These are phyloP conservation scores for Exutisphaerella laricina DNA, from an alignment of 2,329 filamentous ascomycete species.

Conservation along the genomic window DNA sequence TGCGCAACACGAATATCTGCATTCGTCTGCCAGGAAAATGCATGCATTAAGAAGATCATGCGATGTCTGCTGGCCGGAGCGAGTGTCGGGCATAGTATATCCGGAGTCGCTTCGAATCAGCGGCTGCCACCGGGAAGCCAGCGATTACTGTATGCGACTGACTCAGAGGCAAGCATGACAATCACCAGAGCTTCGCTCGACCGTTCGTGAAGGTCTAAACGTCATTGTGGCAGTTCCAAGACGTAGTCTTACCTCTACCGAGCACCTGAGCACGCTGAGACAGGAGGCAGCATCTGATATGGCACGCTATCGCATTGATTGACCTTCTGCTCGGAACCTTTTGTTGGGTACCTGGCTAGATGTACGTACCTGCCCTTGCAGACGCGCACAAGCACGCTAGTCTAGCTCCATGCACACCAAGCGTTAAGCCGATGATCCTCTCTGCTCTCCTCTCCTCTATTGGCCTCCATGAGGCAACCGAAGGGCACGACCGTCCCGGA, in stretches of 20 bases:
- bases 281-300: too few species aligned
- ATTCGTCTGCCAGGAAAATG: slow-evolving; percentile 1
- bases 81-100: not conserved
- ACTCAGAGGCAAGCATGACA: slow-evolving; percentile 1
- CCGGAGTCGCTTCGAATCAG: not conserved
- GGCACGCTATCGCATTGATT: too few species aligned
- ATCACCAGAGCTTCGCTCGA: not conserved
- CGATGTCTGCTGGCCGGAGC: not conserved
- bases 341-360: slow-evolving; percentile 22
- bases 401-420: slow-evolving; percentile 22
- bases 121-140: not conserved
- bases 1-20: not conserved
- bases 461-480: slow-evolving; percentile 8
- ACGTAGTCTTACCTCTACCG: not conserved
- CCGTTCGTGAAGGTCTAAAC: not conserved
- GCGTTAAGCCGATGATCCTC: slow-evolving; percentile 20
- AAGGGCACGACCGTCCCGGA: slow-evolving; percentile 6
- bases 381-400: slow-evolving; percentile 19
- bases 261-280: not conserved
- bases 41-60: not conserved
- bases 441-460: slow-evolving; percentile 7
- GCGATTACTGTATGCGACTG: not conserved
- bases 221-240: not conserved
- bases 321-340: too few species aligned
- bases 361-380: slow-evolving; percentile 23